Evolutionary conservation across 441 rosid genomes (phyloP), one percentile per base, ranked within the genome.

Genomic region (Omphalea diandra): DNA sequence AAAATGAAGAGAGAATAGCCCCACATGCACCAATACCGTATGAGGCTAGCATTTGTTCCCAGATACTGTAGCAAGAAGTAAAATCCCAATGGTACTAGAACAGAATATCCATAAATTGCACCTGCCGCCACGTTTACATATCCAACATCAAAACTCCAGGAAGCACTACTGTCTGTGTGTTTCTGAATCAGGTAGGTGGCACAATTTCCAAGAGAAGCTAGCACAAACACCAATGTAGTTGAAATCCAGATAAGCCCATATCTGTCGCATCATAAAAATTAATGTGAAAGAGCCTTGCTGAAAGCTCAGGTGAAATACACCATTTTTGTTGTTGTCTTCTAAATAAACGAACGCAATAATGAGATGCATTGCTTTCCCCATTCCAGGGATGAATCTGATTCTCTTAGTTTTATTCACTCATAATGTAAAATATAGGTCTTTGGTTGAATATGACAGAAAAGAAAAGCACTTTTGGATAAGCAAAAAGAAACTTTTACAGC

Each of bases 21-120:
- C 99, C 99, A 90, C 84, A 95, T 75, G 86, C 99, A 90, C 96
- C 97, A 93, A 79, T 90, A 86, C 41, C 86, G 82, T 40, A 90
- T 57, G 53, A 93, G 93, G 84, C 87, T 92, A 73, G 93, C 88
- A 76, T 73, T 83, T 70, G 92, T 87, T 72, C 92, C 96, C 81
- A 93, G 83, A 67, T 95, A 95, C 56, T 72, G 81, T 52, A 93
- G 87, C 80, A 90, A 67, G 85, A 93, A 95, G 80, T 90, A 93
- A 79, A 87, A 93, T 38, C 85, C 97, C 76, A 90, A 59, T 3
- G 99, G 97, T 64, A 90, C 94, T 71, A 86, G 63, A 71, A 90
- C 81, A 29, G 86, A 86, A 79, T 95, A 93, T 63, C 92, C 92
- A 65, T 88, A 95, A 59, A 90, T 75, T 27, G 80, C 69, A 72